Evolutionary conservation across 306 rosid species (phyloP).

Genomic region (Delonix regia): DNA sequence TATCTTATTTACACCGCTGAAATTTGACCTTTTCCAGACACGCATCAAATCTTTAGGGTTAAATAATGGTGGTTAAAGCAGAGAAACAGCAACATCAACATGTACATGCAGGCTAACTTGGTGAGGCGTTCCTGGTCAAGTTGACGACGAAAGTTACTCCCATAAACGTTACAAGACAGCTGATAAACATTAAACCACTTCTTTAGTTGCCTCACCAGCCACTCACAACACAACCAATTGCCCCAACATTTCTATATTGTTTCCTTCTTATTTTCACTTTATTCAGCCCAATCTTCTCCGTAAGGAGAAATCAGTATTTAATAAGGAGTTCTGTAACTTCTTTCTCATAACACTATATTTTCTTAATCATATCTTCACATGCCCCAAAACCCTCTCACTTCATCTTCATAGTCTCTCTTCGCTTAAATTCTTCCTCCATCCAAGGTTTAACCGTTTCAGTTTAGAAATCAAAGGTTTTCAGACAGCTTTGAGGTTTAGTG

Average conservation of each 20-base stretch:
- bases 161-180: conserved; percentile 41
- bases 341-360: conserved; percentile 38
- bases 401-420: background rate
- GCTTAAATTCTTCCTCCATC: conserved; percentile 18
- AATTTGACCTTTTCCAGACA: background rate
- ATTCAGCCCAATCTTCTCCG: too few relatives aligned
- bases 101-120: too few relatives aligned
- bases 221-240: too few relatives aligned
- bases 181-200: too few relatives aligned
- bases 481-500: too few relatives aligned
- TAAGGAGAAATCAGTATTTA: conserved; percentile 39
- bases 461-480: background rate
- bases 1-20: background rate
- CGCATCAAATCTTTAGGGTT: too few relatives aligned
- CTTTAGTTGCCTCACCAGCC: too few relatives aligned
- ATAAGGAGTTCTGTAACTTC: conserved; percentile 35
- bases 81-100: conserved; percentile 20
- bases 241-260: too few relatives aligned
- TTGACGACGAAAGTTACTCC: conserved; percentile 28
- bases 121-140: conserved; percentile 61
- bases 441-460: background rate
- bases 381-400: conserved; percentile 30
- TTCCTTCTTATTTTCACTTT: too few relatives aligned
- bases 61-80: too few relatives aligned
- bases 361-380: conserved; percentile 37